Base-by-base conservation (phyloP, 2,329 filamentous ascomycete species). In the Aulographum hederae region DNA sequence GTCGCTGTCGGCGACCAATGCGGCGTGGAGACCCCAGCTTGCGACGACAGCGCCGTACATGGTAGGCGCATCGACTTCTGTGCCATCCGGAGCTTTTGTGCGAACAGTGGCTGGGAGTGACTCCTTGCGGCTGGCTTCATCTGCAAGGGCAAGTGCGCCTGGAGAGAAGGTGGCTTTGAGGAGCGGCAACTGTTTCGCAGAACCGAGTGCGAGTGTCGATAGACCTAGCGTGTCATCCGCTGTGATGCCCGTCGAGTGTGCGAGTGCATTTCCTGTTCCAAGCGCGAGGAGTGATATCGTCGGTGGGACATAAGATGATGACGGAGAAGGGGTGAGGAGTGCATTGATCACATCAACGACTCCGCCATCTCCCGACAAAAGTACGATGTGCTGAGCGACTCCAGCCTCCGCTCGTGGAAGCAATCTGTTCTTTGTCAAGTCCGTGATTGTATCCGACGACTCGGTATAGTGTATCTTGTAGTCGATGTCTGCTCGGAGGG, bases 1-100 rank as follows among this genome's bases (percentile, higher is more conserved):
- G 51, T 95, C 86, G 51, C 79, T 89, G 56, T 94, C 84, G 43
- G 80, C 84, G 15, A 95, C 82, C 3, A 95, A 65, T 26, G 76
- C 73, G 18, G 85, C 80, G 46, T 95, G 86, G 45, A 95, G 72
- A 14, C 79, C 86, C 67, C 91, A 92, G 50, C 78, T 89, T 28
- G 75, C 76, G 2, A 95, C 85, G 15, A 94, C 81, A 16, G 77
- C 78, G 17, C 82, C 85, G 43, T 78, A 67, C 2, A 66, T 44
- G 1, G 43, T 43, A 1, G 49, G 48, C 1, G 37, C 43, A 3
- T 41, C 47, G 31, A 40, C 44, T 19, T 51, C 42, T n/a, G 51
- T 34, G 30, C n/a, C n/a, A n/a, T n/a, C n/a, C n/a, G n/a, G n/a
- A n/a, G n/a, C n/a, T n/a, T n/a, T n/a, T n/a, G n/a, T n/a, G n/a